Conservation (phyloP, 2,329 filamentous ascomycete genomes). For the Nigrospora osmanthi region DNA sequence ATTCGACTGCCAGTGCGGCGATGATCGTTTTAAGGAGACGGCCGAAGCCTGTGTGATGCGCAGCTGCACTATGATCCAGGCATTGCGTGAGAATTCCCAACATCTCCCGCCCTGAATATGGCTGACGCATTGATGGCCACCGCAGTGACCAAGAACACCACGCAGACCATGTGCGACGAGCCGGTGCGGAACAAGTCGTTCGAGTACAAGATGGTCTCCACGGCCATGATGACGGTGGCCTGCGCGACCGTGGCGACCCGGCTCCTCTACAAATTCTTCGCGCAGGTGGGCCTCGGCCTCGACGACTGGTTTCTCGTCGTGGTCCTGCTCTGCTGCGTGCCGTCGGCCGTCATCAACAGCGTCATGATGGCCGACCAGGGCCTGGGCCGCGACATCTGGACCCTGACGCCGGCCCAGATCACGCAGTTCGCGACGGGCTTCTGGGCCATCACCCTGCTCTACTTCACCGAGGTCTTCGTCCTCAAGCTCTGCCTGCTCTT, state of each 20-base stretch:
- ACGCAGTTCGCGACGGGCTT: constrained; percentile 12
- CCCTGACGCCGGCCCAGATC: no score
- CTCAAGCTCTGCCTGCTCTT: constrained; percentile 27
- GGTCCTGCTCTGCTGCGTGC: constrained; percentile 1
- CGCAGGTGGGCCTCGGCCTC: constrained; percentile 1
- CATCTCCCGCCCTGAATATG: no score
- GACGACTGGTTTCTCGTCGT: constrained; percentile 5
- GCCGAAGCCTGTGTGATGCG: no score
- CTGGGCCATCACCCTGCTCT: constrained; percentile 9
- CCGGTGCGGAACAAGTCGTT: constrained; percentile 3
- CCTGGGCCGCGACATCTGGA: no score
- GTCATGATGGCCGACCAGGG: not conserved
- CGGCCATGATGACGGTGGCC: constrained; percentile 3
- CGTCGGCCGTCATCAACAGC: constrained; percentile 5
- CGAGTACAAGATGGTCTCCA: constrained; percentile 4
- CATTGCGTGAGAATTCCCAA: no score
- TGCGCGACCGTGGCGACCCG: constrained; percentile 4
- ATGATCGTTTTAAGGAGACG: no score
- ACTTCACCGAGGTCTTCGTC: constrained; percentile 13
- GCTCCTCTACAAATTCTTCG: constrained; percentile 5
- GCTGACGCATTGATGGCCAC: no score
- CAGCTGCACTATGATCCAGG: no score
- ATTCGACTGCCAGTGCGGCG: no score
- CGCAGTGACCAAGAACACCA: constrained; percentile 8
- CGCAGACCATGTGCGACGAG: constrained; percentile 6